Percentiles rank a stretch among this genome's conserved stretches.
These are phyloP conservation scores for Salix exigua DNA, from an alignment of 345 rosid species.

Conservation along the genomic window DNA sequence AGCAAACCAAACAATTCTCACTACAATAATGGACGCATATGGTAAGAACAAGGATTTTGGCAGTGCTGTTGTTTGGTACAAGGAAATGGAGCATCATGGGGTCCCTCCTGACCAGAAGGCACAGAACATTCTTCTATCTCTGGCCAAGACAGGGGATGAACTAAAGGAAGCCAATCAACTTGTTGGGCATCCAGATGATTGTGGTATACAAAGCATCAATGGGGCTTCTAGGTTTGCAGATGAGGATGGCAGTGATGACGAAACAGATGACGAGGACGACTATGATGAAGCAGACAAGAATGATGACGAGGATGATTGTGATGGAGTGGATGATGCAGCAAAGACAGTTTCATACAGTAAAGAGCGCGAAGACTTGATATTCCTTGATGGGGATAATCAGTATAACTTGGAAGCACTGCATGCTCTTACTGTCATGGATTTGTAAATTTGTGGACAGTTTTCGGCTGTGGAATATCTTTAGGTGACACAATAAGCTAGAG, in stretches of 20 bases:
- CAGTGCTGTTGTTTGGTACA: conserved; percentile 78
- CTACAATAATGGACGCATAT: conserved; percentile 82
- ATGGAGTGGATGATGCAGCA: background rate
- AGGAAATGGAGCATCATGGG: conserved; percentile 73
- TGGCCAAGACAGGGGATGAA: conserved; percentile 69
- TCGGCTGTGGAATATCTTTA: too few species aligned
- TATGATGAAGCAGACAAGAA: background rate
- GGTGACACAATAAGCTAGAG: too few species aligned
- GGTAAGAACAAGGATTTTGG: conserved; percentile 78
- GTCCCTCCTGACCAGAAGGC: conserved; percentile 81
- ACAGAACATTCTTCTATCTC: conserved; percentile 71
- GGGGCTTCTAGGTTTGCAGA: conserved; percentile 23
- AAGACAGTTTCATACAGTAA: background rate
- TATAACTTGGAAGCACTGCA: conserved; percentile 11
- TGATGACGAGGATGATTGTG: background rate
- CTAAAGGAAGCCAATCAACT: conserved; percentile 57
- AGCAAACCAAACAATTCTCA: conserved; percentile 76
- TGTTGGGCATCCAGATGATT: conserved; percentile 33
- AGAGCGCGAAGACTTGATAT: background rate
- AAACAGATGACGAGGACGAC: conserved; percentile 5
- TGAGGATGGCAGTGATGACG: conserved; percentile 34
- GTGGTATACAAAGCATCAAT: conserved; percentile 20
- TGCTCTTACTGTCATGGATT: background rate
- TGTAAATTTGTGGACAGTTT: background rate
- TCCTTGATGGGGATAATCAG: background rate